Conservation (phyloP, 2,329 filamentous ascomycete genomes). For the Fusarium napiforme region DNA sequence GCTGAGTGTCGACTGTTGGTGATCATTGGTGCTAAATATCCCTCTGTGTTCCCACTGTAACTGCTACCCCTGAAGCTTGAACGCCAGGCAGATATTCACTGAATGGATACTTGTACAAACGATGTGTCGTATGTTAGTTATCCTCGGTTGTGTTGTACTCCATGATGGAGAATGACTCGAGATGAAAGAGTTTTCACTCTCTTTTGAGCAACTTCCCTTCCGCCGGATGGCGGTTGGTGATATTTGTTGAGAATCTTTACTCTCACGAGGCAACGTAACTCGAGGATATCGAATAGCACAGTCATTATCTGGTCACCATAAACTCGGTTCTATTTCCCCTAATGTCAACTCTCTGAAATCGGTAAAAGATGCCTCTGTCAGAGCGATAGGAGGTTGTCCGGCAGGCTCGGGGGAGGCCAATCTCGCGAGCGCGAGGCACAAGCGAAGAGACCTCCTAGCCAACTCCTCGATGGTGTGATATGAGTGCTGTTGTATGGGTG, state of each 20-base stretch:
- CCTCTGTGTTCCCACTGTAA: slow-evolving; percentile 10
- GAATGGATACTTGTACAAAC: slow-evolving; percentile 1
- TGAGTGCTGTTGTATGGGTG: not conserved
- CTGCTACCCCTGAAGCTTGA: slow-evolving; percentile 13
- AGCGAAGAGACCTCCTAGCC: not conserved
- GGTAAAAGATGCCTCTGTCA: not conserved
- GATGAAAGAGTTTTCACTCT: slow-evolving; percentile 10
- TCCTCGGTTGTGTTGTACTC: slow-evolving; percentile 33
- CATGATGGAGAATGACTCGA: slow-evolving; percentile 1
- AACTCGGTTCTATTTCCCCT: slow-evolving; percentile 29
- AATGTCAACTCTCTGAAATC: not conserved
- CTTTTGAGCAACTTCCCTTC: slow-evolving; percentile 38
- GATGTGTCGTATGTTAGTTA: slow-evolving; percentile 25
- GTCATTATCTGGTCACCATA: not conserved
- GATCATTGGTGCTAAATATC: not conserved
- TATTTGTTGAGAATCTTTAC: slow-evolving; percentile 8
- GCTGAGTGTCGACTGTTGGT: not conserved
- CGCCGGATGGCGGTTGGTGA: slow-evolving; percentile 20
- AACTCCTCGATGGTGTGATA: not conserved
- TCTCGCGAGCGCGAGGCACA: not conserved
- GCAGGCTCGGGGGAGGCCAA: not conserved
- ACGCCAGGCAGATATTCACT: slow-evolving; percentile 4
- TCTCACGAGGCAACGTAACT: slow-evolving; percentile 19
- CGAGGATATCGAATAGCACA: not conserved
- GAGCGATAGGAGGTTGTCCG: not conserved